A percentile compares a stretch with the other conserved stretches of the same genome.
Conservation (phyloP, 768 basidiomycete species). For the Boletales sp. region DNA sequence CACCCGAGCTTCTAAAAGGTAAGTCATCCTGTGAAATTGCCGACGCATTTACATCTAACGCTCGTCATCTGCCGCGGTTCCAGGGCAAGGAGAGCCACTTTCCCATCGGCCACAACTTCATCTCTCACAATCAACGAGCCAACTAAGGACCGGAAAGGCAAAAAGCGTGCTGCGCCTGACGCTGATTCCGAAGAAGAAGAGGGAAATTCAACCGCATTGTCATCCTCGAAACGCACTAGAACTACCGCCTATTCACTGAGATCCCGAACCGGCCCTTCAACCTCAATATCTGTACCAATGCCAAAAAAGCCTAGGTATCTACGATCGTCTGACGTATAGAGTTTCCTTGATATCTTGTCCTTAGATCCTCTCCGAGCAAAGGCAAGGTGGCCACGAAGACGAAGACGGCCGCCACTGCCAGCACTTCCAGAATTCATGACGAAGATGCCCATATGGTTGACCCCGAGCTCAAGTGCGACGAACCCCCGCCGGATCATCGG, state of each 20-base stretch:
- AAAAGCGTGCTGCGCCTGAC: slow-evolving; percentile 87
- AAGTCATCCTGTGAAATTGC: slow-evolving; percentile 34
- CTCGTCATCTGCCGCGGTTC: slow-evolving; percentile 29
- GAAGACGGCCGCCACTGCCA: slow-evolving; percentile 53
- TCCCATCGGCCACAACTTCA: slow-evolving; percentile 36
- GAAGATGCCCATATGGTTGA: slow-evolving; percentile 80
- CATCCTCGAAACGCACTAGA: slow-evolving; percentile 61
- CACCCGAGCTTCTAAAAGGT: slow-evolving; percentile 61
- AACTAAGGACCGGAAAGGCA: slow-evolving; percentile 74
- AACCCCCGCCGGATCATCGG: slow-evolving; percentile 42
- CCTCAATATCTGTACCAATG: slow-evolving; percentile 53
- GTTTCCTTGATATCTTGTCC: slow-evolving; percentile 13
- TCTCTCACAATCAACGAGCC: slow-evolving; percentile 75
- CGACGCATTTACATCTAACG: slow-evolving; percentile 20
- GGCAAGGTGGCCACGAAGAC: slow-evolving; percentile 58
- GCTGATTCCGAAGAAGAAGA: slow-evolving; percentile 64
- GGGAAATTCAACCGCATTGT: slow-evolving; percentile 37
- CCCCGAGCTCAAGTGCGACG: slow-evolving; percentile 50
- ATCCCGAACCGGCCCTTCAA: slow-evolving; percentile 46
- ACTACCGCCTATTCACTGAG: slow-evolving; percentile 65
- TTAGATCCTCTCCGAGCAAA: slow-evolving; percentile 50
- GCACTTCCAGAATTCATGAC: slow-evolving; percentile 62
- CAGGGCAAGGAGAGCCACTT: slow-evolving; percentile 61
- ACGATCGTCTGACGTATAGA: slow-evolving; percentile 2
- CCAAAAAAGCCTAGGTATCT: slow-evolving; percentile 71